These are phyloP conservation scores for Naematelia encephala DNA, from an alignment of 768 basidiomycete genomes.

Conservation along the genomic window DNA sequence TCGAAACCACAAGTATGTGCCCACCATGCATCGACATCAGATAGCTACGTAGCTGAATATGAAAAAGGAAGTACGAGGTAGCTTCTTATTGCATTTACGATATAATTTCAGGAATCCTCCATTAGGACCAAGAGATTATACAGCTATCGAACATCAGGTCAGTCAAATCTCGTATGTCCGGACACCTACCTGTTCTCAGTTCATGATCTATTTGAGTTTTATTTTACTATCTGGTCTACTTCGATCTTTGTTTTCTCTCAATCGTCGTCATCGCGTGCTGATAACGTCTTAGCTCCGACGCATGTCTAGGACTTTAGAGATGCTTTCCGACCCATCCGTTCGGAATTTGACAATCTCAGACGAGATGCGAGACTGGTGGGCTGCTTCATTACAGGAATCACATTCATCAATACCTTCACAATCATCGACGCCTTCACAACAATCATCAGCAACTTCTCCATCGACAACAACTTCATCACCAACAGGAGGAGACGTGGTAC, in stretches of 20 bases:
- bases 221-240: no score
- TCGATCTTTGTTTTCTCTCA: background rate
- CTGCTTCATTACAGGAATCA: conserved; percentile 14
- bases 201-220: no score
- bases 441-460: background rate
- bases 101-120: conserved; percentile 46
- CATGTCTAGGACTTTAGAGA: conserved; percentile 45
- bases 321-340: conserved; percentile 37
- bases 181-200: no score
- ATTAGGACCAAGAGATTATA: conserved; percentile 40
- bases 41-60: conserved; percentile 4
- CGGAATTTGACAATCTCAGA: conserved; percentile 31
- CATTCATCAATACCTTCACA: background rate
- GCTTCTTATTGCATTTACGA: conserved; percentile 45
- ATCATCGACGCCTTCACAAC: no score
- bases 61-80: conserved; percentile 28
- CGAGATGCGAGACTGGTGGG: conserved; percentile 47
- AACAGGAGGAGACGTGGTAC: background rate
- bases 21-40: background rate
- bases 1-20: conserved; percentile 35
- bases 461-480: background rate
- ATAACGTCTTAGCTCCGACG: conserved; percentile 38
- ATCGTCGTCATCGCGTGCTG: background rate
- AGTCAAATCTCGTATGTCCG: no score
- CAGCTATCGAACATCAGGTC: conserved; percentile 50